Evolutionary conservation across 2,329 filamentous ascomycete species (phyloP), one percentile per base, ranked within the genome.

Genomic region (Chaetomium sp.): DNA sequence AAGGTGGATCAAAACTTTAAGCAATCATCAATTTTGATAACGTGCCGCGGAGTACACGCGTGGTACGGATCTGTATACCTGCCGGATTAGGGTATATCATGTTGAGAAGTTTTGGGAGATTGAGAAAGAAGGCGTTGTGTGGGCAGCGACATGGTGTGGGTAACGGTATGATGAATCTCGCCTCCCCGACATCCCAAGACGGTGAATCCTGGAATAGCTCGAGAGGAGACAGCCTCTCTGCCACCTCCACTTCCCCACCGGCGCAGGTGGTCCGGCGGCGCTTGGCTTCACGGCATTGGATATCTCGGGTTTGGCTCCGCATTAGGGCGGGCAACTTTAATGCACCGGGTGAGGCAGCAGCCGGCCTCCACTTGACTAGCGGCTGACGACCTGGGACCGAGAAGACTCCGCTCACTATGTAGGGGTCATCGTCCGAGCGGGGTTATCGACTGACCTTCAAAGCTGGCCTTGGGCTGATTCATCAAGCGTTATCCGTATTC

Each of bases 1-100:
- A 21, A 3, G 16, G 56, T 49, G 56, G 56, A 58, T 58, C 56
- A 23, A 49, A n/a, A n/a, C n/a, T n/a, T 23, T 6, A 21, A 51
- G 38, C 5, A 42, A n/a, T 1, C 16, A 42, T 2, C 5, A 42
- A 16, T 1, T 19, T 5, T 42, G 38, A 19, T 7, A 42, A 42
- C 38, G 38, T 42, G 16, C 38, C 38, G 19, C 38, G 13, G 19
- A 19, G 6, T 38, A 5, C 13, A 38, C 19, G 38, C 38, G 16
- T 42, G 27, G 3, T 3, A 29, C 27, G 27, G 27, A 29, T 3
- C 27, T 19, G 38, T 42, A 42, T 42, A 3, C 16, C 38, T 42
- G 16, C 16, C 38, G 5, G 38, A 42, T 42, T 7, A 1, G 16
- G 38, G 19, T n/a, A 42, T n/a, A 3, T 19, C 13, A 42, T n/a